Percentiles rank a stretch among this genome's conserved stretches.
These are phyloP conservation scores for Penstemon eatonii DNA, from an alignment of 257 asterid genomes.

Conservation along the genomic window DNA sequence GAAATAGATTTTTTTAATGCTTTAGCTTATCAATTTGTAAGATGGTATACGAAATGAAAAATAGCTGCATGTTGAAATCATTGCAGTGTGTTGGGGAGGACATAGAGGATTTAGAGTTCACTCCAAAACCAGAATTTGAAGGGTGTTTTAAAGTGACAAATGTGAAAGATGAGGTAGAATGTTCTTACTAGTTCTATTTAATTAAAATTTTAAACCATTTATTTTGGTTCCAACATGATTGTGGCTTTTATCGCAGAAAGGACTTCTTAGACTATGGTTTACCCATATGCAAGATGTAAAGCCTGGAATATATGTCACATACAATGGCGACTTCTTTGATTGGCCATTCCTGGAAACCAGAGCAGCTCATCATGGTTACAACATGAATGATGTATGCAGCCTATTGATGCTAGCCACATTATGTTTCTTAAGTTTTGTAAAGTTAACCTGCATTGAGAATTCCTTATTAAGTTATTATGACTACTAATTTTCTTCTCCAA, in stretches of 20 bases:
- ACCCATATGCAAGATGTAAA: constrained; percentile 87
- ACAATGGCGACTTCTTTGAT: constrained; percentile 97
- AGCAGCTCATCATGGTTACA: constrained; percentile 85
- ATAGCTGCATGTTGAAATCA: constrained; percentile 17
- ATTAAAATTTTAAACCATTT: neutral
- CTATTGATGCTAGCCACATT: constrained; percentile 24
- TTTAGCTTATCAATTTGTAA: constrained; percentile 21
- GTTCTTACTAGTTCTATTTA: constrained; percentile 16
- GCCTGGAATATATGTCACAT: constrained; percentile 96
- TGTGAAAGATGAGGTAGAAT: constrained; percentile 82
- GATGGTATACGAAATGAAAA: constrained; percentile 20
- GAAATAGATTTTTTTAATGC: constrained; percentile 3
- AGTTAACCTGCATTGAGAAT: constrained; percentile 12
- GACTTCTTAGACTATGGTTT: constrained; percentile 83
- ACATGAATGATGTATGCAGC: constrained; percentile 66
- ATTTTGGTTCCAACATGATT: constrained; percentile 18
- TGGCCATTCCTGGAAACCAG: constrained; percentile 96
- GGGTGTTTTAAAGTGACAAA: constrained; percentile 85
- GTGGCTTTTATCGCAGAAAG: constrained; percentile 56
- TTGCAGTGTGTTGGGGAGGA: constrained; percentile 94
- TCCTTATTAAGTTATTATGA: neutral
- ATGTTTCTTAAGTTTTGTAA: constrained; percentile 16
- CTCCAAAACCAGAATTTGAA: constrained; percentile 96
- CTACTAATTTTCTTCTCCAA: no score
- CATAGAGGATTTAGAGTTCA: constrained; percentile 92